phyloP scores from a whole-genome alignment of 768 basidiomycete genomes.

The Leucosporidium scottii region DNA sequence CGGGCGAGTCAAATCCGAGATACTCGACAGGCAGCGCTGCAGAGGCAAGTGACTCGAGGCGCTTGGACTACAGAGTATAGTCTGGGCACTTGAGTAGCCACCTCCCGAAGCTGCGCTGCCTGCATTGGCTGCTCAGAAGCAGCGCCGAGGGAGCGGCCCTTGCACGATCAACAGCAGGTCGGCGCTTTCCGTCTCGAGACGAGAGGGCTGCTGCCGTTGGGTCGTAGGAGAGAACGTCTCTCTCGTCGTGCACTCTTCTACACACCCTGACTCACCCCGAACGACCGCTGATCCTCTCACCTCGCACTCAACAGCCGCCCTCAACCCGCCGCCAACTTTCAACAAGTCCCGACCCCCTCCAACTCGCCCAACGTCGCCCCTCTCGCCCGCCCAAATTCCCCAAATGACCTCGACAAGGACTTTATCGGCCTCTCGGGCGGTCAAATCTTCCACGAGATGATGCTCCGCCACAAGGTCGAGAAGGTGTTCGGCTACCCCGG shows the following conservation, averaged over 20 bases:
- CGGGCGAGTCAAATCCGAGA: background rate
- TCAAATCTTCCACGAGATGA: slow-evolving; percentile 99
- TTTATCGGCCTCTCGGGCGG: slow-evolving; percentile 94
- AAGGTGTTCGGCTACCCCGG: slow-evolving; percentile 98
- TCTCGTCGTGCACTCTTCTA: no score
- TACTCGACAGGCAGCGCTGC: background rate
- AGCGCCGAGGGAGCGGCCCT: background rate
- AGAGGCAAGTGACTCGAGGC: no score
- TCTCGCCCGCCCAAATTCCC: background rate
- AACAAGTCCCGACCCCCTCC: slow-evolving; percentile 12
- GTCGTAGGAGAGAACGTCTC: background rate
- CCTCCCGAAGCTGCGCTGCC: no score
- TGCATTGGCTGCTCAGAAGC: background rate
- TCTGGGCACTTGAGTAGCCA: no score
- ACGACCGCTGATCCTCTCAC: background rate
- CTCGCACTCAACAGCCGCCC: slow-evolving; percentile 1
- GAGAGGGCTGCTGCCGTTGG: background rate
- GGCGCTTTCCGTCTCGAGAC: background rate
- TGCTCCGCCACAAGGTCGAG: slow-evolving; percentile 91
- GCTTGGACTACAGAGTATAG: no score
- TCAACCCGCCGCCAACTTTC: slow-evolving; percentile 26
- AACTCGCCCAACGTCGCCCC: slow-evolving; percentile 13
- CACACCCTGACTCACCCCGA: no score
- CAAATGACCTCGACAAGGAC: slow-evolving; percentile 54
- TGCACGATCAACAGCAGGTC: background rate